Conservation (phyloP, 352 stramenopile genomes). For the Vaucheria bursata region DNA sequence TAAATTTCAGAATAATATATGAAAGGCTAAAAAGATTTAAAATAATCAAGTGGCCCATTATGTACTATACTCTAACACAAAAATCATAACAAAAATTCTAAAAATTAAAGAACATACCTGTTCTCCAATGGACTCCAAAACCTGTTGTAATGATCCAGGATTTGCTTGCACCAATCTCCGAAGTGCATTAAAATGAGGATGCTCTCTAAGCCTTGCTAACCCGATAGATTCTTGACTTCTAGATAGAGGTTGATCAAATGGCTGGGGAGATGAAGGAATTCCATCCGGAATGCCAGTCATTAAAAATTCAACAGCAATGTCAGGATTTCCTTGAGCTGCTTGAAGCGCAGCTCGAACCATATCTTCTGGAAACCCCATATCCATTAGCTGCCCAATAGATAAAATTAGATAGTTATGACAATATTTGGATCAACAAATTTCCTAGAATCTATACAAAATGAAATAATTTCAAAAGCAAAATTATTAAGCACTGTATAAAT, state of each 20-base stretch:
- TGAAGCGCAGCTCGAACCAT: conserved; percentile 58
- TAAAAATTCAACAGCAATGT: conserved; percentile 72
- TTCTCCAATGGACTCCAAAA: conserved; percentile 64
- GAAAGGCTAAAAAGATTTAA: neutral
- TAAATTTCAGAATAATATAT: too few species aligned
- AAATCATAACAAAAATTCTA: neutral
- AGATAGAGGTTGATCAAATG: too few species aligned
- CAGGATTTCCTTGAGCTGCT: conserved; percentile 62
- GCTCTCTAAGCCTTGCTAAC: conserved; percentile 58
- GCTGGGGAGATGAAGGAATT: too few species aligned
- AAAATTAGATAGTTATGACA: too few species aligned
- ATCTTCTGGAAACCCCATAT: conserved; percentile 66
- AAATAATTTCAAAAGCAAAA: too few species aligned
- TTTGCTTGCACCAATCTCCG: conserved; percentile 62
- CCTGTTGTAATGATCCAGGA: conserved; percentile 58
- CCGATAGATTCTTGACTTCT: conserved; percentile 27
- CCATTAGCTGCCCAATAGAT: conserved; percentile 55
- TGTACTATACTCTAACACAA: neutral
- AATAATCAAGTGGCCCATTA: neutral
- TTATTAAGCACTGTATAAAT: too few species aligned
- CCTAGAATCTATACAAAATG: too few species aligned
- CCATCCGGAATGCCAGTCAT: conserved; percentile 64
- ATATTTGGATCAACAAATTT: too few species aligned
- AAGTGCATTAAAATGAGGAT: conserved; percentile 72
- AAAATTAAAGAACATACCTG: conserved; percentile 2